These are phyloP conservation scores for Hylodesmum podocarpum DNA, from an alignment of 306 rosid genomes.

Conservation along the genomic window DNA sequence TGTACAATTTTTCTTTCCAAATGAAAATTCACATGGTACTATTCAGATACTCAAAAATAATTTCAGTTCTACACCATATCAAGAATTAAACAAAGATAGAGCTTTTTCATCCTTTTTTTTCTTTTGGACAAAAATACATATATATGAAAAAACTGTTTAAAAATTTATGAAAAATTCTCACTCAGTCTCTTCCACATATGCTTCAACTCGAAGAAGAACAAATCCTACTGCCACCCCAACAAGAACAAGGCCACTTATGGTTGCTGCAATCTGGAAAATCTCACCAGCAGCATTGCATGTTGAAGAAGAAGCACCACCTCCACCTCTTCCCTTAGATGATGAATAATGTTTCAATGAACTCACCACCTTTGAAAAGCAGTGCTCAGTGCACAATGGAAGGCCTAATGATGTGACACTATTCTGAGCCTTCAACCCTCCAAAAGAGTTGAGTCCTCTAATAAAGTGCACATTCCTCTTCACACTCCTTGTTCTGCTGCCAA, in stretches of 20 bases:
- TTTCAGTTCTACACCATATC: slow-evolving; percentile 29
- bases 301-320: slow-evolving; percentile 63
- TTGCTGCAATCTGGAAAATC: slow-evolving; percentile 78
- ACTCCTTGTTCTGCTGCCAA: slow-evolving; percentile 35
- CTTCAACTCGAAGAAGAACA: slow-evolving; percentile 82
- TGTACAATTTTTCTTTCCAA: slow-evolving; percentile 19
- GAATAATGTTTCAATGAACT: slow-evolving; percentile 54
- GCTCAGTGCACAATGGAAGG: slow-evolving; percentile 47
- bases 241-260: slow-evolving; percentile 67
- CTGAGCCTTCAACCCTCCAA: slow-evolving; percentile 62
- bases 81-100: slow-evolving; percentile 36
- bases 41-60: slow-evolving; percentile 12
- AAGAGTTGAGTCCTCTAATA: slow-evolving; percentile 57
- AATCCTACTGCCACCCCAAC: slow-evolving; percentile 88
- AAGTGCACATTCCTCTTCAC: slow-evolving; percentile 40
- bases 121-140: neutral
- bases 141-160: neutral
- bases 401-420: slow-evolving; percentile 60
- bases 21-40: slow-evolving; percentile 12
- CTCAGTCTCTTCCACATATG: slow-evolving; percentile 66
- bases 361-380: slow-evolving; percentile 65
- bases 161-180: slow-evolving; percentile 29
- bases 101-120: neutral
- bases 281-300: slow-evolving; percentile 73
- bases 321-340: slow-evolving; percentile 32